Base-by-base conservation (phyloP, 2,329 filamentous ascomycete species). In the Zymoseptoria pseudotritici region DNA sequence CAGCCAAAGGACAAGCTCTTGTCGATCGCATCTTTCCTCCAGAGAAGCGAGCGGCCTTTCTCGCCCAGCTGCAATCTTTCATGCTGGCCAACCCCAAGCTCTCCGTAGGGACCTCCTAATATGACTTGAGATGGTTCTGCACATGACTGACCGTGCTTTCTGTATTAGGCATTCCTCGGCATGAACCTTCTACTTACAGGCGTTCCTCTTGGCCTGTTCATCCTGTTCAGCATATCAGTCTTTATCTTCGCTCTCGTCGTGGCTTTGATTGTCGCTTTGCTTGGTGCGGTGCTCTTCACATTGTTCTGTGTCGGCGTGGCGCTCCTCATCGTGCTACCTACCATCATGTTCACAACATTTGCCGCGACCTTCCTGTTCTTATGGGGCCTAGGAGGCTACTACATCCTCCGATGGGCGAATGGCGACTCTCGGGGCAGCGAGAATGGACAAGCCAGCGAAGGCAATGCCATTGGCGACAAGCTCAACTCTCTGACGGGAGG, bases 301-400 rank as follows among this genome's bases (percentile, higher is more conserved):
- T 79, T 88, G 54, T 86, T 88, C 76, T 87, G 85, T 78, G 80
- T 85, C 57, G 83, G 85, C 55, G 72, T 90, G 52, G 87, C 86
- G 2, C 76, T 89, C 10, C 71, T 90, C 54, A 71, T 92, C 50
- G 80, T 94, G 17, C 75, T 90, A 0, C 89, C 89, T 1, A 82
- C 85, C 0, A 75, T 93, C 46, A 82, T 89, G 72, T 72, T 90
- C 63, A 86, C 87, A 2, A 84, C 82, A 11, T 80, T 80, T 54
- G 72, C 85, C 21, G 88, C 84, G 4, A 75, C 85, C 0, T 80
- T 86, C 61, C 74, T 87, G 62, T 93, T 89, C 83, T 74, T 83
- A 19, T 89, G 86, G 84, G 85, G 81, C 7, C 75, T 88, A 8
- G 82, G 79, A 13, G 82, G 80, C 54, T 91, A 86, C 71, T 73